These are phyloP conservation scores for Alternaria novae-zelandiae DNA, from an alignment of 2,329 filamentous ascomycete species.

Conservation along the genomic window DNA sequence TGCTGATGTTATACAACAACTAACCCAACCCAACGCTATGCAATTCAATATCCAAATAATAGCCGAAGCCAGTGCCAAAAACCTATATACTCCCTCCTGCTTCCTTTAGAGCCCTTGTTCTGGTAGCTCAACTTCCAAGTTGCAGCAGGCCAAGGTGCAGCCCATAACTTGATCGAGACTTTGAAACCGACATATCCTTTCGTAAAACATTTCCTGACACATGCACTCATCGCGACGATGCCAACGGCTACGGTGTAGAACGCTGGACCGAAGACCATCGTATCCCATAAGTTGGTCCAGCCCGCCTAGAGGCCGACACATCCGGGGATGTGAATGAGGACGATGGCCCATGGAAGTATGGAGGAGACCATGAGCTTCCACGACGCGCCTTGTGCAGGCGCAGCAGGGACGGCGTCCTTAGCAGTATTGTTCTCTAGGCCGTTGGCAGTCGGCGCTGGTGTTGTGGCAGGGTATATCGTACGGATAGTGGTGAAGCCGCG, in stretches of 20 bases:
- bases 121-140: conserved; percentile 13
- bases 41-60: conserved; percentile 3
- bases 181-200: conserved; percentile 15
- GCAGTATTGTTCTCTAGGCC: conserved; percentile 18
- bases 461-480: conserved; percentile 35
- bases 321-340: conserved; percentile 6
- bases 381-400: conserved; percentile 4
- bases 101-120: background rate
- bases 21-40: conserved; percentile 9
- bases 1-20: background rate
- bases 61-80: background rate
- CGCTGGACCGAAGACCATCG: conserved; percentile 4
- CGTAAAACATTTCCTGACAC: background rate
- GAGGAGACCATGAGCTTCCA: conserved; percentile 2
- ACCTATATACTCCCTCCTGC: background rate
- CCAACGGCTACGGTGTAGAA: conserved; percentile 5
- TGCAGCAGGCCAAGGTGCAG: conserved; percentile 4
- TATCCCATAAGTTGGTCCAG: conserved; percentile 1
- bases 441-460: conserved; percentile 4
- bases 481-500: conserved; percentile 58
- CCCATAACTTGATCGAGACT: conserved; percentile 21
- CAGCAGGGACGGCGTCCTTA: conserved; percentile 5
- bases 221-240: conserved; percentile 6
- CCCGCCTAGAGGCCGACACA: conserved; percentile 7
- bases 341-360: conserved; percentile 8